A percentile compares a stretch with the other conserved stretches of the same genome.
phyloP scores from a whole-genome alignment of 192 early-diverging fungal genomes.

The Linnemannia schmuckeri region DNA sequence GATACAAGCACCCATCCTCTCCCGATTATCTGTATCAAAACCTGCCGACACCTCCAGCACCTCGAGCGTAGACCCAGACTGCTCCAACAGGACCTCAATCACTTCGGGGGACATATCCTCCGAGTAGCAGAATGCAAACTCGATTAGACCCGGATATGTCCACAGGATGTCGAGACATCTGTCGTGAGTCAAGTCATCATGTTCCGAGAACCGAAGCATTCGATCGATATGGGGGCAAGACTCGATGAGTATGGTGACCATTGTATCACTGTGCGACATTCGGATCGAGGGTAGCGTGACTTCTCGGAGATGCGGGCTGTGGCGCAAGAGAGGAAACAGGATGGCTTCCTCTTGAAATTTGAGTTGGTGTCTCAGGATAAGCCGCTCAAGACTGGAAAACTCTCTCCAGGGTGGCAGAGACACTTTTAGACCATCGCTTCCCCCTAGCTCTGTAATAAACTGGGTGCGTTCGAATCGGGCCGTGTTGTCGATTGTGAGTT shows the following conservation, averaged over 20 bases:
- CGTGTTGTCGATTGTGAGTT: not conserved
- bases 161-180: not conserved
- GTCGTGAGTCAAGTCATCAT: not conserved
- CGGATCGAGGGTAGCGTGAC: not conserved
- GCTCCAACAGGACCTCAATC: constrained; percentile 2
- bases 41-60: not conserved
- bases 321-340: not conserved
- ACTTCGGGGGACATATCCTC: not conserved
- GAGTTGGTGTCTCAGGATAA: not conserved
- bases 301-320: not conserved
- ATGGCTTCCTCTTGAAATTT: constrained; percentile 6
- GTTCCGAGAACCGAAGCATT: constrained; percentile 4
- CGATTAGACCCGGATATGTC: not conserved
- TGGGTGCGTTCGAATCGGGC: not conserved
- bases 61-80: not conserved
- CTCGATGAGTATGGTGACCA: not conserved
- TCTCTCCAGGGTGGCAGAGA: not conserved
- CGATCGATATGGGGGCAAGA: not conserved
- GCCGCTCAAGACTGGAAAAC: not conserved
- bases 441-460: not conserved
- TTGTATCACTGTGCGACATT: not conserved
- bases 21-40: not conserved
- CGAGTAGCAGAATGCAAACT: not conserved
- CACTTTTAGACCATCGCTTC: not conserved
- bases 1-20: not conserved